A percentile compares a stretch with the other conserved stretches of the same genome.
phyloP scores from a whole-genome alignment of 768 basidiomycete genomes.

The Kondoa malvinella region DNA sequence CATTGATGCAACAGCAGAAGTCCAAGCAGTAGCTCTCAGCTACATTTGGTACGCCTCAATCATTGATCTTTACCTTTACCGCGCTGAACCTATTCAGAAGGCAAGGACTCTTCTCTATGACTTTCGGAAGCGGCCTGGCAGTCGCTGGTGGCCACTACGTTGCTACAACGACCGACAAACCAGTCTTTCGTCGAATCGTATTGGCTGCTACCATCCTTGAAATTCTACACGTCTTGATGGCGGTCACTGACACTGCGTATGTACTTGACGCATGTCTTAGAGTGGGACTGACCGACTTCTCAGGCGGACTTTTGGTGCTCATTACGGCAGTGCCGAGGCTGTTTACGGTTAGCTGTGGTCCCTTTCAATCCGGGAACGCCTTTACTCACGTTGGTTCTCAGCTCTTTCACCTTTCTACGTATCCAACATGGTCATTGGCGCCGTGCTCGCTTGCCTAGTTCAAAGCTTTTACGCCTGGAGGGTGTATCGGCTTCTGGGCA shows the following conservation, averaged over 20 bases:
- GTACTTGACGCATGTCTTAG: no score
- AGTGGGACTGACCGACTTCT: no score
- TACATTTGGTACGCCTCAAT: no score
- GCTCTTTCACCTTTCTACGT: neutral
- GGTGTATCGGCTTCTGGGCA: neutral
- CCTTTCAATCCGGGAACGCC: no score
- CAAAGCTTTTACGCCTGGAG: neutral
- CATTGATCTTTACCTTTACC: no score
- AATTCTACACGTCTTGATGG: neutral
- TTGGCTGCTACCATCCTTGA: neutral
- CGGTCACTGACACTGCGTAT: neutral
- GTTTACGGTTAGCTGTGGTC: no score
- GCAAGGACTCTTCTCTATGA: neutral
- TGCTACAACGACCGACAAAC: neutral
- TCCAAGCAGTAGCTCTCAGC: no score
- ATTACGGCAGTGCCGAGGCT: neutral
- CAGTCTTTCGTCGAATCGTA: neutral
- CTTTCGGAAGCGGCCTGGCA: neutral
- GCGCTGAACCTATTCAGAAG: no score
- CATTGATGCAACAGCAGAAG: no score
- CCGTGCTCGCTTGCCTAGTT: neutral
- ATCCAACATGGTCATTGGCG: neutral
- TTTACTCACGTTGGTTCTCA: no score
- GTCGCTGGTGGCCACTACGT: neutral
- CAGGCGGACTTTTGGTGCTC: neutral